Evolutionary conservation across 2,329 filamentous ascomycete species (phyloP).

Genomic region (Phaeosphaeria sp.): DNA sequence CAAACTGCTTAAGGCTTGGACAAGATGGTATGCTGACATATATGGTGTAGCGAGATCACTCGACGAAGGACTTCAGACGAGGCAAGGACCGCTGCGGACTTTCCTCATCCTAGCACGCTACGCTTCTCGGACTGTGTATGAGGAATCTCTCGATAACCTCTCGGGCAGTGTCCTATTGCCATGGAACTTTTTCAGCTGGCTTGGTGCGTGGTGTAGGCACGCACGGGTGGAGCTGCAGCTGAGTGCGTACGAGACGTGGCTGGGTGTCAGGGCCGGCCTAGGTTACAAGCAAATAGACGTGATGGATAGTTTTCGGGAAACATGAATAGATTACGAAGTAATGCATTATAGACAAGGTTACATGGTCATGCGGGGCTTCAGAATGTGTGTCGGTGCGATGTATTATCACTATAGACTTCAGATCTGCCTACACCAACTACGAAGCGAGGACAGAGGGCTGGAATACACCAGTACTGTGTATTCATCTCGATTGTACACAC

Average conservation of each 20-base stretch:
- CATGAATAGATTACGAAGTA: background rate
- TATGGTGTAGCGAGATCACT: conserved; percentile 73
- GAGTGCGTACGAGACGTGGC: conserved; percentile 63
- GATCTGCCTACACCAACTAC: no score
- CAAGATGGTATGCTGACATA: no score
- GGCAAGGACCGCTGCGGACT: conserved; percentile 65
- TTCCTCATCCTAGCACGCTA: conserved; percentile 71
- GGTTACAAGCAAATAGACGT: conserved; percentile 48
- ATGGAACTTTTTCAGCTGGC: conserved; percentile 57
- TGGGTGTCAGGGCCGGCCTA: conserved; percentile 58
- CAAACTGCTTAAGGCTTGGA: no score
- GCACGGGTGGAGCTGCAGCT: conserved; percentile 64
- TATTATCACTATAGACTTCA: no score
- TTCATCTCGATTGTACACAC: no score
- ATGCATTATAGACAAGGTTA: conserved; percentile 1
- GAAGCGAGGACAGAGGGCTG: no score
- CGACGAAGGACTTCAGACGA: conserved; percentile 86
- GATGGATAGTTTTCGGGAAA: conserved; percentile 22
- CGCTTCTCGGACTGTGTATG: conserved; percentile 66
- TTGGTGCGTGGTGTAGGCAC: conserved; percentile 61
- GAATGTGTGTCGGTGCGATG: no score
- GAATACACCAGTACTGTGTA: no score
- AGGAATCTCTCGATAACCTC: conserved; percentile 64
- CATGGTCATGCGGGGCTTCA: no score
- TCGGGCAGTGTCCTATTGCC: conserved; percentile 59